Base-by-base conservation (phyloP, 306 rosid genomes). In the Urtica urens region DNA sequence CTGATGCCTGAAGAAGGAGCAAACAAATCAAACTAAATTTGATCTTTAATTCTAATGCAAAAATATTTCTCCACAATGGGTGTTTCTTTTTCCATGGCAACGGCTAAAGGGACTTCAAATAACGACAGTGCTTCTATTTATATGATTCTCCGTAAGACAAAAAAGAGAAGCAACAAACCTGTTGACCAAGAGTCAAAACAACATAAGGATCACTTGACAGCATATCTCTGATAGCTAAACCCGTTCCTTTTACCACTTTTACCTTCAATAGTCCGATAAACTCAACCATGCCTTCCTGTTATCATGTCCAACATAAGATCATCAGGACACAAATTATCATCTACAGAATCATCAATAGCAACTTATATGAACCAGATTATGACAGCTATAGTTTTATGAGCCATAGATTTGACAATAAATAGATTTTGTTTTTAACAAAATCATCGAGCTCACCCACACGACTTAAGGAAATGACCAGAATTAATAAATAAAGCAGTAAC, bases 121-220 rank as follows among this genome's bases (percentile, higher is more conserved):
- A 53, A 23, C 10, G 25, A 39, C 2, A 29, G 61, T 15, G 9
- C 23, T 35, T 22, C 43, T 26, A 12, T 17, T 34, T 52, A 43
- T 46, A 52, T 22, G 20, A 25, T 63, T 35, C 34, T 25, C 42
- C 68, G 14, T 12, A 61, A 57, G 43, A 40, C 48, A 25, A 22
- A 22, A 44, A 41, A 55, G 25, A 57, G 17, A 20, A 55, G 50
- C 47, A 45, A 65, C 74, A 52, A 60, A 85, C 99, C 99, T 92
- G 96, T 23, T 67, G 55, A 46, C 96, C 99, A 48, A 92, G 92
- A 66, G 38, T 79, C 69, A 92, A 73, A 72, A 92, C 37, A 50
- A 92, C 96, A 63, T 92, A 92, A 18, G 99, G 99, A 69, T 92
- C 99, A 48, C 99, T 92, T 45, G 99, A 26, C 93, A 73, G 80